Evolutionary conservation across 306 rosid species (phyloP).

Genomic region (Canavalia ensiformis): DNA sequence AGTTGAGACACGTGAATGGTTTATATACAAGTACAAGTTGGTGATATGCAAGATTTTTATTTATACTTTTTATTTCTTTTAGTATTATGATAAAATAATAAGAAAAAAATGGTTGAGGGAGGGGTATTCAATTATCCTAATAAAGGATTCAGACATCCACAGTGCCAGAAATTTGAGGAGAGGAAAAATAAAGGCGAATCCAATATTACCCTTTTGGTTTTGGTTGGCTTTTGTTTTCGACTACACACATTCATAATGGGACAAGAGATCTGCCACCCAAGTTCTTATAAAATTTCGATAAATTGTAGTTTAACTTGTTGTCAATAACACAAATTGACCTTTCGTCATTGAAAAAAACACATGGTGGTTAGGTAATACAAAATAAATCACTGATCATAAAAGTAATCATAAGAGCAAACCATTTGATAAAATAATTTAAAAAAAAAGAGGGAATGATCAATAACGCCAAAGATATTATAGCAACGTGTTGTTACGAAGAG

Average conservation of each 20-base stretch:
- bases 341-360: slow-evolving; percentile 5
- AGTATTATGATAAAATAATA: not conserved
- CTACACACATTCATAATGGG: slow-evolving; percentile 7
- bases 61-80: not conserved
- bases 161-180: not conserved
- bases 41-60: not conserved
- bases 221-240: slow-evolving; percentile 45
- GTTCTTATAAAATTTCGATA: slow-evolving; percentile 34
- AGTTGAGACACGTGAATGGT: slow-evolving; percentile 45
- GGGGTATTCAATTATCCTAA: slow-evolving; percentile 31
- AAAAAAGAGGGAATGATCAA: no score
- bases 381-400: slow-evolving; percentile 18
- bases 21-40: not conserved
- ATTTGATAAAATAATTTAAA: not conserved
- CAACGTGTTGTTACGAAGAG: no score
- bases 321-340: slow-evolving; percentile 37
- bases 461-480: no score
- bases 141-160: slow-evolving; percentile 22
- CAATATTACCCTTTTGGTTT: slow-evolving; percentile 40
- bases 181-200: not conserved
- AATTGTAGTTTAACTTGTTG: slow-evolving; percentile 33
- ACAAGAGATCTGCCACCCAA: slow-evolving; percentile 28
- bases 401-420: not conserved
- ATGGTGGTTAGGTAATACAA: slow-evolving; percentile 17
- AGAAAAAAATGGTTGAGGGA: slow-evolving; percentile 31